Conservation (phyloP, 1,284 basidiomycete species). For the Puccinia novopanici region DNA sequence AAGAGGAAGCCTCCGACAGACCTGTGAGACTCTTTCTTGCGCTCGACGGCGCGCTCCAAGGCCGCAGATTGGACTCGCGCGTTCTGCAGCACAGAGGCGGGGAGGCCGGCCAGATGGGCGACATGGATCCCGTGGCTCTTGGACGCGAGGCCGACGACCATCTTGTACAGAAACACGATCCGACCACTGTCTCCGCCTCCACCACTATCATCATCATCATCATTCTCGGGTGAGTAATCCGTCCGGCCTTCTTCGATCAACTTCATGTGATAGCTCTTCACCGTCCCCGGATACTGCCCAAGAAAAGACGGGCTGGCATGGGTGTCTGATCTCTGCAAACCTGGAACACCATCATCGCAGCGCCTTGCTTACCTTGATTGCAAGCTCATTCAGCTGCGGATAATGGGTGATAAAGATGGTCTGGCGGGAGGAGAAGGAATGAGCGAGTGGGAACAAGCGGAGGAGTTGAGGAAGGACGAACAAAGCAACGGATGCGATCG, state of each 20-base stretch:
- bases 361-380: constrained; percentile 11
- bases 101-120: constrained; percentile 55
- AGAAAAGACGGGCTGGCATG: background rate
- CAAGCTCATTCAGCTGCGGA: constrained; percentile 40
- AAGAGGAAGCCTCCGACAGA: background rate
- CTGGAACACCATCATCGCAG: background rate
- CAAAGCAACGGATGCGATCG: constrained; percentile 49
- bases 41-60: background rate
- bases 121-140: constrained; percentile 58
- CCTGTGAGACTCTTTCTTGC: background rate
- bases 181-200: background rate
- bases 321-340: no score
- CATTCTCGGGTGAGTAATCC: background rate
- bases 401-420: constrained; percentile 40
- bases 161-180: constrained; percentile 57
- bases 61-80: background rate
- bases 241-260: background rate
- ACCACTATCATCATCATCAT: background rate
- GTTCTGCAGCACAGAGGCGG: constrained; percentile 11
- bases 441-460: constrained; percentile 52
- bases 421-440: constrained; percentile 53
- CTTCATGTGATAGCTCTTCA: constrained; percentile 44
- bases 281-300: constrained; percentile 9
- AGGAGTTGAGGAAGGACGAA: constrained; percentile 53
- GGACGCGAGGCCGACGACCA: constrained; percentile 54